Percentiles rank a stretch among this genome's conserved stretches.
Evolutionary conservation across 176 grass and related monocot species (phyloP).

Genomic region (Elymus sibiricus): DNA sequence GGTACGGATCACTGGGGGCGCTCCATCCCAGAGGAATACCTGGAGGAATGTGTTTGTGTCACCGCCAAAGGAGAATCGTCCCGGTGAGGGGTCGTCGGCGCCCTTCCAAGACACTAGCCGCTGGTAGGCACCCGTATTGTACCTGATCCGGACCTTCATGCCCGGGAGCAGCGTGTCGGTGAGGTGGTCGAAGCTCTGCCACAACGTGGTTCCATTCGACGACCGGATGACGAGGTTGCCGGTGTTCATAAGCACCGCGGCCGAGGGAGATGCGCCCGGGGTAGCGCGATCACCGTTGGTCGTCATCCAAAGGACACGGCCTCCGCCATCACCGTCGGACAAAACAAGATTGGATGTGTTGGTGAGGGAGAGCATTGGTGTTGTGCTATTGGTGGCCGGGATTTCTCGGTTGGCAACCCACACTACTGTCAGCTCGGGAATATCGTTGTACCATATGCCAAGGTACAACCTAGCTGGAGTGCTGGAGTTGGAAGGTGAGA

Average conservation of each 20-base stretch:
- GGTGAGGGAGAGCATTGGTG: no score
- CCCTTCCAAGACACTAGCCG: constrained; percentile 17
- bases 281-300: no score
- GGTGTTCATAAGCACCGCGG: not conserved
- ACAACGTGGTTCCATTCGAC: not conserved
- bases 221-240: constrained; percentile 35
- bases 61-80: not conserved
- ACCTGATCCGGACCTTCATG: not conserved
- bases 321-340: no score
- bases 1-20: not conserved
- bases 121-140: not conserved
- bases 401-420: not conserved
- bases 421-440: not conserved
- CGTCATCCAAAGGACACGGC: no score
- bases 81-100: constrained; percentile 4
- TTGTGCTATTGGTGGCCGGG: no score
- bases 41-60: not conserved
- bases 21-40: not conserved
- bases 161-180: not conserved
- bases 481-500: not conserved
- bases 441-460: not conserved
- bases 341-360: no score
- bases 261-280: no score
- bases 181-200: constrained; percentile 35
- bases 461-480: not conserved